Evolutionary conservation across 148 eudicot species (phyloP).

Genomic region (Rhododendron ovatum): DNA sequence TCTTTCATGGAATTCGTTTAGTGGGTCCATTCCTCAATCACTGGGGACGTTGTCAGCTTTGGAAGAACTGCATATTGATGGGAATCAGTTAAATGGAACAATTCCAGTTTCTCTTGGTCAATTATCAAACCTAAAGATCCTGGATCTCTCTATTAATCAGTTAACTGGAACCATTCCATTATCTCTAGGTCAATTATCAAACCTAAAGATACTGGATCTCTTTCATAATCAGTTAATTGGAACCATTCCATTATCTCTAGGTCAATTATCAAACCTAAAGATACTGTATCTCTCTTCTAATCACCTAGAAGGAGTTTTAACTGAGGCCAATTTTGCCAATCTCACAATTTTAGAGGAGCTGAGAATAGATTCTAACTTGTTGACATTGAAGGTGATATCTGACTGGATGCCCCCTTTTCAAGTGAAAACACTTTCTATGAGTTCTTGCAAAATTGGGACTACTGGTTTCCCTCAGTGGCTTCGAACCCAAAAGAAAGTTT

Average conservation of each 20-base stretch:
- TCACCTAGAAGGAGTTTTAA: not conserved
- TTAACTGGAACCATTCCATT: too few relatives aligned
- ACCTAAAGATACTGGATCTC: too few relatives aligned
- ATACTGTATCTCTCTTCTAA: too few relatives aligned
- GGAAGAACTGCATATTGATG: fast-evolving
- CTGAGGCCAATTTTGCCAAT: not conserved
- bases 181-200: too few relatives aligned
- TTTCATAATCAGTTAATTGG: not conserved
- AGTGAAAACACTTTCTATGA: not conserved
- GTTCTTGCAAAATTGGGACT: not conserved
- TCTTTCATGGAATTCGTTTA: not conserved
- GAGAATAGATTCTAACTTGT: not conserved
- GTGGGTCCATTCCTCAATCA: not conserved
- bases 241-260: too few relatives aligned
- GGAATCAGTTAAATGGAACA: not conserved
- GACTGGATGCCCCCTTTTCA: not conserved
- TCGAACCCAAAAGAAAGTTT: constrained; percentile 6
- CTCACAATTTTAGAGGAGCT: not conserved
- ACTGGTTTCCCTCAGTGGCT: constrained; percentile 17
- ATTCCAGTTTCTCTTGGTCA: not conserved
- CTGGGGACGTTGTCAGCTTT: not conserved
- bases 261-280: too few relatives aligned
- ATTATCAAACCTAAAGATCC: not conserved
- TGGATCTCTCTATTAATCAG: not conserved
- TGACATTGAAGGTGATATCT: not conserved